phyloP scores from a whole-genome alignment of 331 rosid species.

The Quercus lobata region DNA sequence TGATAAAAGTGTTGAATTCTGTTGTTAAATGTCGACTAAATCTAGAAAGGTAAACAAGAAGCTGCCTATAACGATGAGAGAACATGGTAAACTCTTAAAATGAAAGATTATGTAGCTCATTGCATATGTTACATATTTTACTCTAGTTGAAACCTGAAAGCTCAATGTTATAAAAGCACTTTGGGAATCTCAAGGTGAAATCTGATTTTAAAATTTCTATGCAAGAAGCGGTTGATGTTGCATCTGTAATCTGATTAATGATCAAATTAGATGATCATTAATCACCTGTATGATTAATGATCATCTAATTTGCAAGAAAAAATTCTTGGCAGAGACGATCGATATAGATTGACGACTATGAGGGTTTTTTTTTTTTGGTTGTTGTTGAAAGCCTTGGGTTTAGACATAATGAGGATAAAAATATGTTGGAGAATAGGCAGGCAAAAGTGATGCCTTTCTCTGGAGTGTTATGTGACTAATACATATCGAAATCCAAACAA shows the following conservation, averaged over 20 bases:
- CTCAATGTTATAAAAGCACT: neutral
- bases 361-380: neutral
- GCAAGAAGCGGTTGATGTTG: neutral
- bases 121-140: neutral
- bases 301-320: neutral
- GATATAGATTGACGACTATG: neutral
- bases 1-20: neutral
- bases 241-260: neutral
- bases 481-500: neutral
- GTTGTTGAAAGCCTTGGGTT: neutral
- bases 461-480: neutral
- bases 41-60: neutral
- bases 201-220: conserved; percentile 12
- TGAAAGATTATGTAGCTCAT: neutral
- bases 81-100: neutral
- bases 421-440: neutral
- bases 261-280: too few species aligned
- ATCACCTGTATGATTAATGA: neutral
- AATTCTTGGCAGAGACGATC: neutral
- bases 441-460: neutral
- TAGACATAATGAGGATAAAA: neutral
- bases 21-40: neutral
- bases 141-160: neutral
- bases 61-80: neutral
- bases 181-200: conserved; percentile 15